Evolutionary conservation across 192 early-diverging fungal species (phyloP).

Genomic region (Umbelopsis vinacea): DNA sequence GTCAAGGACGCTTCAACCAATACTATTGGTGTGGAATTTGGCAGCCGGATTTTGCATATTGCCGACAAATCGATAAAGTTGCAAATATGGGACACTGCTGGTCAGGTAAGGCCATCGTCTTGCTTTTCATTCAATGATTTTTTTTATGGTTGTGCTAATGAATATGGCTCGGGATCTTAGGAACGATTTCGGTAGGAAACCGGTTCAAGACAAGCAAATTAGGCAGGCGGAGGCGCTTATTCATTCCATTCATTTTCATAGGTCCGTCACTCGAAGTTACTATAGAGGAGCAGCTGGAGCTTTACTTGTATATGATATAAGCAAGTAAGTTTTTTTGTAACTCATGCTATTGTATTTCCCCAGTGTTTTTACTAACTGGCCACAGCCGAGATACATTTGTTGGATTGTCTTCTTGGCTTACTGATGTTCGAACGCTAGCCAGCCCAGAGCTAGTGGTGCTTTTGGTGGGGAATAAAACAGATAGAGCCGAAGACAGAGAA

Average conservation of each 20-base stretch:
- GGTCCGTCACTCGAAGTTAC: slow-evolving; percentile 78
- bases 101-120: slow-evolving; percentile 47
- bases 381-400: slow-evolving; percentile 62
- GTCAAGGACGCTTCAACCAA: slow-evolving; percentile 66
- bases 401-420: slow-evolving; percentile 67
- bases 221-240: too few species aligned
- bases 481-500: slow-evolving; percentile 54
- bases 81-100: slow-evolving; percentile 80
- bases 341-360: neutral
- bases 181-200: slow-evolving; percentile 54
- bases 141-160: neutral
- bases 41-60: slow-evolving; percentile 70
- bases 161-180: slow-evolving; percentile 16
- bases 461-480: slow-evolving; percentile 75
- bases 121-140: neutral
- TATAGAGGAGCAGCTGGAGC: slow-evolving; percentile 83
- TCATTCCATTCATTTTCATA: slow-evolving; percentile 40
- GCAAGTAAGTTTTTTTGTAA: slow-evolving; percentile 49
- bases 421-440: slow-evolving; percentile 67
- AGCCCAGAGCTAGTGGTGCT: slow-evolving; percentile 69
- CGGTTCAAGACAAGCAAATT: too few species aligned
- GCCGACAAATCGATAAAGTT: slow-evolving; percentile 69
- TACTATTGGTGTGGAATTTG: slow-evolving; percentile 84
- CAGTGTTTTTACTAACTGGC: neutral
- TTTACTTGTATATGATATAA: slow-evolving; percentile 80